Evolutionary conservation across 1,284 basidiomycete genomes (phyloP).

Genomic region (Heterobasidion occidentale): DNA sequence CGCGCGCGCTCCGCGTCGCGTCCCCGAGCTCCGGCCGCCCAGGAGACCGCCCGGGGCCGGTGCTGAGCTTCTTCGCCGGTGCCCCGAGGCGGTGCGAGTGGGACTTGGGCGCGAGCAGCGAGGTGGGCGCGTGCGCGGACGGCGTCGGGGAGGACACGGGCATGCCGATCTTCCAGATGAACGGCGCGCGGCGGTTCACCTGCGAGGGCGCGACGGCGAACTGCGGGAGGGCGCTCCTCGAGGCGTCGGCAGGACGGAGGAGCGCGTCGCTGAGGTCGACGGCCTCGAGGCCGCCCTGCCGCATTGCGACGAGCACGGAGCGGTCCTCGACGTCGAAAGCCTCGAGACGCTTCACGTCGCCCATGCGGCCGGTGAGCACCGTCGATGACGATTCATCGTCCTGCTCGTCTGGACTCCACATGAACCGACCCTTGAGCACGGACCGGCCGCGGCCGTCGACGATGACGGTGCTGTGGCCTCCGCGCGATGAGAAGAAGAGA

Average conservation of each 20-base stretch:
- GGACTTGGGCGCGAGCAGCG: conserved; percentile 31
- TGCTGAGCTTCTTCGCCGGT: conserved; percentile 42
- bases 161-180: conserved; percentile 73
- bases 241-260: conserved; percentile 67
- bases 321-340: conserved; percentile 67
- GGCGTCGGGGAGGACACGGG: conserved; percentile 40
- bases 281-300: conserved; percentile 74
- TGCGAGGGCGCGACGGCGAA: conserved; percentile 53
- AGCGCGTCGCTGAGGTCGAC: conserved; percentile 72
- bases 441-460: conserved; percentile 78
- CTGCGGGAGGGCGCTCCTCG: conserved; percentile 57
- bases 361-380: conserved; percentile 39
- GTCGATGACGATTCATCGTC: conserved; percentile 32
- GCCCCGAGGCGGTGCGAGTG: conserved; percentile 21
- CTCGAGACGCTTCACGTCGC: conserved; percentile 73
- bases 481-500: conserved; percentile 79
- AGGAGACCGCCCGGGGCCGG: conserved; percentile 36
- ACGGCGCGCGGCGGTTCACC: conserved; percentile 61
- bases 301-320: conserved; percentile 72
- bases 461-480: conserved; percentile 76
- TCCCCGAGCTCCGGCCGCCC: conserved; percentile 48
- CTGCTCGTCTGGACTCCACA: conserved; percentile 67
- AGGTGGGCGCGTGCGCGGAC: conserved; percentile 24
- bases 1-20: conserved; percentile 38
- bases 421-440: conserved; percentile 68